phyloP scores from a whole-genome alignment of 2,329 filamentous ascomycete genomes.

The Corniculantispora saksenae region DNA sequence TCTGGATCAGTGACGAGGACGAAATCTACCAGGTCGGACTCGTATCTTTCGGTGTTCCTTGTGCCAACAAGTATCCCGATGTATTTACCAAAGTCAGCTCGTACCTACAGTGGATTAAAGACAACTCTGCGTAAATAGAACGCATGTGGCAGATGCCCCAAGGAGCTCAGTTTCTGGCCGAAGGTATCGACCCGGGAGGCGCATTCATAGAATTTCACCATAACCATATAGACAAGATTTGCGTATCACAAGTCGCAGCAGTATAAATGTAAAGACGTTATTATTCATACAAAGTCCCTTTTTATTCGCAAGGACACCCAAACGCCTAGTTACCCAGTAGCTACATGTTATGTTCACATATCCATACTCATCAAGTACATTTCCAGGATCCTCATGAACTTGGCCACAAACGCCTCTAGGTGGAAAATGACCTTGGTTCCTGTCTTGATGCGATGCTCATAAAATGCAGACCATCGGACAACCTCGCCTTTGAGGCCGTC shows the following conservation, averaged over 20 bases:
- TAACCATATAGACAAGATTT: background rate
- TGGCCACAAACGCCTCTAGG: constrained; percentile 95
- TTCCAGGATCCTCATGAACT: constrained; percentile 96
- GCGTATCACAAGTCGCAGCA: background rate
- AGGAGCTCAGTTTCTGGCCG: background rate
- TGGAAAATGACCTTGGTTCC: constrained; percentile 98
- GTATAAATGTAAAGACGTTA: background rate
- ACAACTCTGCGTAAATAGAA: background rate
- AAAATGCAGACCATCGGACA: constrained; percentile 94
- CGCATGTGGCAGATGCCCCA: background rate
- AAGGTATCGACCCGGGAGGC: background rate
- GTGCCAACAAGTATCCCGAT: constrained; percentile 2
- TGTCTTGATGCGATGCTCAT: constrained; percentile 90
- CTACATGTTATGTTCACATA: constrained; percentile 41
- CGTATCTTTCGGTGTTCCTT: constrained; percentile 4
- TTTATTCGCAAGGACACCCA: constrained; percentile 1
- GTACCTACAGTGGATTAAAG: constrained; percentile 5
- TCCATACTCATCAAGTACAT: constrained; percentile 90
- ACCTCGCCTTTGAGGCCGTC: constrained; percentile 89
- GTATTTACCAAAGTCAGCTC: constrained; percentile 4
- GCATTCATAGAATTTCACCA: background rate
- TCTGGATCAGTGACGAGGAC: background rate
- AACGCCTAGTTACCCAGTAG: constrained; percentile 5
- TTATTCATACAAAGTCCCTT: background rate
- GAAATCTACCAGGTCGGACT: constrained; percentile 6